Evolutionary conservation across 2,329 filamentous ascomycete species (phyloP), one percentile per base, ranked within the genome.

Genomic region (Penicillium concentricum): DNA sequence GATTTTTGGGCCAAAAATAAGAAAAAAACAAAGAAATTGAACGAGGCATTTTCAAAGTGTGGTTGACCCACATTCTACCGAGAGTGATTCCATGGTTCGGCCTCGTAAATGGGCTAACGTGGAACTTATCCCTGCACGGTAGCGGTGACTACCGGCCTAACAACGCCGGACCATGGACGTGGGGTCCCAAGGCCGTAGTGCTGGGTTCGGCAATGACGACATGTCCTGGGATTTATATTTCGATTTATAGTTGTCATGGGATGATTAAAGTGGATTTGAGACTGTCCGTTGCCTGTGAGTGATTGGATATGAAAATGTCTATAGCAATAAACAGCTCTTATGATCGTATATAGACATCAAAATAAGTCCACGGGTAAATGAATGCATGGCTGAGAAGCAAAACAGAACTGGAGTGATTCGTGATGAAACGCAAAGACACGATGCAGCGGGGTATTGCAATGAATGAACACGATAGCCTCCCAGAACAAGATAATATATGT

Each of bases 361-460:
- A 41, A 20, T 18, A 46, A 12, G 26, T 35, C 15, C 12, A 34
- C 12, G 15, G 15, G 32, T 18, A 35, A 55, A 39, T 9, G 38
- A 45, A 39, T 54, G 45, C 37, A 51, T 42, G 22, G 32, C 32
- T 5, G n/a, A 52, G 39, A 45, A 47, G 43, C 18, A 43, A 51
- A 49, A 44, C 42, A 43, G 47, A 42, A 47, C 49, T 35, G 53
- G 32, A 49, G 52, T 18, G 38, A 59, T 42, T 56, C 50, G 54
- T 56, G 54, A 52, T 42, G 38, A 41, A 51, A 43, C 22, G 30
- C 13, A 56, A 51, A 54, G 37, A 51, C 52, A 58, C 30, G 54
- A 63, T 65, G 61, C 60, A 61, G 57, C 61, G 47, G 62, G 63
- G 63, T 64, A 67, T 67, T 66, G 56, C 42, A 64, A 64, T 56